phyloP scores from a whole-genome alignment of 1,139 yeast species.

The Lodderomyces oxycetoniae region DNA sequence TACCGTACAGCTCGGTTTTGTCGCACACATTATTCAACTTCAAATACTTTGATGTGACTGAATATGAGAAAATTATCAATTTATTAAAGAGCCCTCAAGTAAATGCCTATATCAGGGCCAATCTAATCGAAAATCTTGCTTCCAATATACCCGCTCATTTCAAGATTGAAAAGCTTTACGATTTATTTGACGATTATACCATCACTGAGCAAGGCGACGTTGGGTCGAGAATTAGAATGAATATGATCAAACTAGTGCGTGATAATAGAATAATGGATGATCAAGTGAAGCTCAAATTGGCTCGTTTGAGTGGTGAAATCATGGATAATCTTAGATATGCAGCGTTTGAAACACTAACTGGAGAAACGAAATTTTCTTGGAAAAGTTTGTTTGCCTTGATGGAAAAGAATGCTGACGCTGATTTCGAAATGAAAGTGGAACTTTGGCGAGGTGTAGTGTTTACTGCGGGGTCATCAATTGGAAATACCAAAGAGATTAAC shows the following conservation, averaged over 20 bases:
- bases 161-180: slow-evolving; percentile 27
- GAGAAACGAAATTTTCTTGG: slow-evolving; percentile 21
- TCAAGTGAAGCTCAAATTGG: slow-evolving; percentile 28
- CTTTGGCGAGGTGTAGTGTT: slow-evolving; percentile 56
- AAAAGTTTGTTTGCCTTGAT: slow-evolving; percentile 17
- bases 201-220: slow-evolving; percentile 71
- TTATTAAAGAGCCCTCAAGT: slow-evolving; percentile 17
- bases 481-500: slow-evolving; percentile 46
- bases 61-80: slow-evolving; percentile 14
- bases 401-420: slow-evolving; percentile 1
- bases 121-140: slow-evolving; percentile 19
- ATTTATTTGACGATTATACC: slow-evolving; percentile 58
- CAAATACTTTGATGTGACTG: slow-evolving; percentile 10
- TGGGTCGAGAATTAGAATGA: slow-evolving; percentile 66
- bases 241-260: slow-evolving; percentile 24
- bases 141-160: slow-evolving; percentile 39
- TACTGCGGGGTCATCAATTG: slow-evolving; percentile 59
- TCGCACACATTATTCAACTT: slow-evolving; percentile 32
- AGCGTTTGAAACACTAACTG: slow-evolving; percentile 18
- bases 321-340: slow-evolving; percentile 28
- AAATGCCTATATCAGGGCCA: slow-evolving; percentile 26
- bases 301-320: slow-evolving; percentile 48
- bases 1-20: slow-evolving; percentile 24
- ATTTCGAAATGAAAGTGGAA: slow-evolving; percentile 15
- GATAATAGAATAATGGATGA: slow-evolving; percentile 17